Evolutionary conservation across 1,139 yeast genomes (phyloP).

Genomic region (Debaryomyces nepalensis): DNA sequence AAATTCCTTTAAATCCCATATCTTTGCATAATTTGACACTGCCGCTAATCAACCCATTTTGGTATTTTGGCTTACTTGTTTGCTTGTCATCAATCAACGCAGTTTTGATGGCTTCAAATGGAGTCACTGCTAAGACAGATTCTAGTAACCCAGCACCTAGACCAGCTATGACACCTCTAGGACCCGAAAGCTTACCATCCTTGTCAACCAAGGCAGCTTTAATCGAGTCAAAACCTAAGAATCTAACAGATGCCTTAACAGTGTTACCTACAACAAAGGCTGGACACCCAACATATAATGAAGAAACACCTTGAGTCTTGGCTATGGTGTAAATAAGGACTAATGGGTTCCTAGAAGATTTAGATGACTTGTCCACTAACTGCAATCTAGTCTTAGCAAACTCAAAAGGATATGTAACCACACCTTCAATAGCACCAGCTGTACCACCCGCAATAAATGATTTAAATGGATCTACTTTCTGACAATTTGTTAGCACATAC

Average conservation of each 20-base stretch:
- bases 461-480: conserved; percentile 58
- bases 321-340: conserved; percentile 76
- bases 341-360: conserved; percentile 79
- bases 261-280: conserved; percentile 96
- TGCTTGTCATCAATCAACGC: conserved; percentile 94
- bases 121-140: conserved; percentile 92
- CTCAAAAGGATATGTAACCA: conserved; percentile 91
- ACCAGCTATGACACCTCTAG: conserved; percentile 93
- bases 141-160: conserved; percentile 95
- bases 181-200: conserved; percentile 84
- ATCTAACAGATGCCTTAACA: conserved; percentile 91
- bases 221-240: conserved; percentile 89
- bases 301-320: conserved; percentile 73
- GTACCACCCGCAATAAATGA: conserved; percentile 93
- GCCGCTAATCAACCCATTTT: conserved; percentile 65
- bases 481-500: conserved; percentile 10
- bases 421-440: conserved; percentile 94
- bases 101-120: conserved; percentile 95
- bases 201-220: conserved; percentile 77
- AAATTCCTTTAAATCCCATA: conserved; percentile 80
- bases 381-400: conserved; percentile 95
- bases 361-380: conserved; percentile 71
- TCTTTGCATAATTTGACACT: conserved; percentile 68
- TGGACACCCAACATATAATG: conserved; percentile 95
- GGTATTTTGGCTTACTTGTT: conserved; percentile 74